These are phyloP conservation scores for Talaromyces sp. DNA, from an alignment of 2,329 filamentous ascomycete species.

Conservation along the genomic window DNA sequence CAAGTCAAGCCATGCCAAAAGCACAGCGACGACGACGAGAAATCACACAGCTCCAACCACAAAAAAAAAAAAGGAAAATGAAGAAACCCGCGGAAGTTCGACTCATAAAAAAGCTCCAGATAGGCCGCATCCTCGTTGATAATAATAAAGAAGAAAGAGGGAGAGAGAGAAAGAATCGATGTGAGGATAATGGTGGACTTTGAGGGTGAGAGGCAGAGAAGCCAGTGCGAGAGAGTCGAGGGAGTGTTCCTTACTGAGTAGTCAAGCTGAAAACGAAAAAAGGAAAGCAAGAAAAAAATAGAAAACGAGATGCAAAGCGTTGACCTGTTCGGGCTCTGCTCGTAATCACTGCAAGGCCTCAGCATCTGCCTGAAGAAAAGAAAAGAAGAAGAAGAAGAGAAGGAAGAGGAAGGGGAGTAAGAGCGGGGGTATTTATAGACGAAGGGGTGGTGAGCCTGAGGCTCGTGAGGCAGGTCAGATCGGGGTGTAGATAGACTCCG, in stretches of 20 bases:
- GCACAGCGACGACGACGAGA: not conserved
- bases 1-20: not conserved
- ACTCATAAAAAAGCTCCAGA: not conserved
- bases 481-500: not conserved
- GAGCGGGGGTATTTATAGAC: conserved; percentile 8
- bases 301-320: not conserved
- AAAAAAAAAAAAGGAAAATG: not conserved
- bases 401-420: not conserved
- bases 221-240: conserved; percentile 1
- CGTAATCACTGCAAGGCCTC: not conserved
- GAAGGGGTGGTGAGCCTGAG: not conserved
- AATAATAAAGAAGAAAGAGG: not conserved
- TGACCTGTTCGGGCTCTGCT: conserved; percentile 4
- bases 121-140: not conserved
- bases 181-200: conserved; percentile 6
- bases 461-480: not conserved
- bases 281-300: not conserved
- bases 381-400: not conserved
- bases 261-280: not conserved
- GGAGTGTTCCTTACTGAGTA: conserved; percentile 4
- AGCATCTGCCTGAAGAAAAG: not conserved
- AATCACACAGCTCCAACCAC: too few species aligned
- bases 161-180: too few species aligned
- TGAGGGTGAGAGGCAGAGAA: conserved; percentile 6
- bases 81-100: not conserved